Percentiles rank a stretch among this genome's conserved stretches.
phyloP scores from a whole-genome alignment of 495 filamentous ascomycete genomes.

The Penicillium alfredii region DNA sequence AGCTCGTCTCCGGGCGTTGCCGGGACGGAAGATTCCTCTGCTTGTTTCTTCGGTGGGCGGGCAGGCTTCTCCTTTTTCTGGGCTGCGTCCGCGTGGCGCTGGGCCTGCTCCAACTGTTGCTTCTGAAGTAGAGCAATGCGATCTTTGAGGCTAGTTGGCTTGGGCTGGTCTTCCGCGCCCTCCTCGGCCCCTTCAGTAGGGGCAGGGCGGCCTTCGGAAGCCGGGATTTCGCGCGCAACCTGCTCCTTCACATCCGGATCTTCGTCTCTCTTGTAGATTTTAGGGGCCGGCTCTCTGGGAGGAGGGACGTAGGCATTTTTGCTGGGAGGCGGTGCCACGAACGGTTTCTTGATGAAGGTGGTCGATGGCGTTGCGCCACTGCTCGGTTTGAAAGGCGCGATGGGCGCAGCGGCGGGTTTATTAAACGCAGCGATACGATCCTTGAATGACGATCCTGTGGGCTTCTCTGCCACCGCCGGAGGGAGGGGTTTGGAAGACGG shows the following conservation, averaged over 20 bases:
- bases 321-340: conserved; percentile 91
- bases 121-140: conserved; percentile 89
- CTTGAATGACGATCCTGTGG: conserved; percentile 68
- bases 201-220: conserved; percentile 50
- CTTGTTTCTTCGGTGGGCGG: conserved; percentile 66
- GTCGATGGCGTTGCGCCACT: conserved; percentile 52
- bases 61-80: conserved; percentile 89
- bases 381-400: conserved; percentile 80
- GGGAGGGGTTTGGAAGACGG: conserved; percentile 36
- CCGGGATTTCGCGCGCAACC: conserved; percentile 36
- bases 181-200: conserved; percentile 49
- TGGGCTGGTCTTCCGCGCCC: conserved; percentile 65
- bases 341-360: conserved; percentile 94
- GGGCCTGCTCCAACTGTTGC: conserved; percentile 82
- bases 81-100: conserved; percentile 68
- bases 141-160: conserved; percentile 89
- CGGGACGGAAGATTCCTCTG: conserved; percentile 19
- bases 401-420: conserved; percentile 74
- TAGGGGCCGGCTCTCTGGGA: conserved; percentile 59
- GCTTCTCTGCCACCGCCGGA: conserved; percentile 74
- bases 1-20: conserved; percentile 25
- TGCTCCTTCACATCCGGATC: conserved; percentile 74
- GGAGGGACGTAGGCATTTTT: conserved; percentile 86
- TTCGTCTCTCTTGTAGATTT: conserved; percentile 81
- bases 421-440: conserved; percentile 98